Evolutionary conservation across 139 green algal genomes (phyloP).

Genomic region (Chlorella sp.): DNA sequence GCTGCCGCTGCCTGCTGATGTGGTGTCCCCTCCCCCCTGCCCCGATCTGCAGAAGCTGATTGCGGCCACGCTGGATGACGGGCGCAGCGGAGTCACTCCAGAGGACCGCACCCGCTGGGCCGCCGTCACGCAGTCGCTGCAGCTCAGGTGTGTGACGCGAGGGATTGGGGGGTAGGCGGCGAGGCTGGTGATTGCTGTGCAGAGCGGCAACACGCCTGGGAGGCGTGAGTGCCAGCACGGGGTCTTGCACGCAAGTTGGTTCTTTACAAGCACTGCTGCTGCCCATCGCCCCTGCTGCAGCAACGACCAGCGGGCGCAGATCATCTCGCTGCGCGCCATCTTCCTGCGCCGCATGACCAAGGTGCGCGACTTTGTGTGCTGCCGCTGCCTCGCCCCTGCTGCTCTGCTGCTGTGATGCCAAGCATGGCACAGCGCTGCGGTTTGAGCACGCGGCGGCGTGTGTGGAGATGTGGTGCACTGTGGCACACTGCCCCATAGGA

Average conservation of each 20-base stretch:
- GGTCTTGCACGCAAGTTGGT: no score
- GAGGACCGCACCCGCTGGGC: constrained; percentile 45
- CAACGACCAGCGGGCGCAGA: constrained; percentile 40
- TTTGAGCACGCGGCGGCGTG: no score
- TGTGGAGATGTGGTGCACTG: no score
- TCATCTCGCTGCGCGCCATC: constrained; percentile 41
- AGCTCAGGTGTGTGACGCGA: constrained; percentile 26
- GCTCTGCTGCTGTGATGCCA: no score
- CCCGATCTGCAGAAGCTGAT: constrained; percentile 39
- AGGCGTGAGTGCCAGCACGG: background rate
- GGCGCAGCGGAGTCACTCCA: constrained; percentile 35
- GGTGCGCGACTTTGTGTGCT: background rate
- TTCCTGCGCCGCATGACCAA: constrained; percentile 47
- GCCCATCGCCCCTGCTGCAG: background rate
- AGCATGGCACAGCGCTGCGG: no score
- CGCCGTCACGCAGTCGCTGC: constrained; percentile 25
- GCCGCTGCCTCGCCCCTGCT: no score
- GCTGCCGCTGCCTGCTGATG: no score
- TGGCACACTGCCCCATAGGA: no score
- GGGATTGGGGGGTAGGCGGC: background rate
- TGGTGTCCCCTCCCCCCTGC: no score
- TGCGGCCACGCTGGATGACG: constrained; percentile 45
- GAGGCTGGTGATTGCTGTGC: background rate
- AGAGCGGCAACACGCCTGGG: no score
- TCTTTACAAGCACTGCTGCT: no score